Evolutionary conservation across 2,329 filamentous ascomycete species (phyloP).

Genomic region (Sporothrix pallida): DNA sequence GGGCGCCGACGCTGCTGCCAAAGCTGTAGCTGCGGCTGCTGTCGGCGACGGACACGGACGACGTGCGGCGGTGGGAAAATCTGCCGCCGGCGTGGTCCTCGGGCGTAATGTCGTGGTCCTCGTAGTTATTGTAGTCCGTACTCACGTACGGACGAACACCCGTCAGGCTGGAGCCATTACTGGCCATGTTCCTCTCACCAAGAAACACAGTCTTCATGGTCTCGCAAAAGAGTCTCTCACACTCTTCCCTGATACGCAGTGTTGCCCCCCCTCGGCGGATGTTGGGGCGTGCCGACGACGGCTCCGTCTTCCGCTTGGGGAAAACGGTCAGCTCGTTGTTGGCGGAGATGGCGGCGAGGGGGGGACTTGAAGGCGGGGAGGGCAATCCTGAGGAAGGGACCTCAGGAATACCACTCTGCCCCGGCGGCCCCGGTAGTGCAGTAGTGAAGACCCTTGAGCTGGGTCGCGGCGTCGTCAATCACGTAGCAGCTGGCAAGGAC

Average conservation of each 20-base stretch:
- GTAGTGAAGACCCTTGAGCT: constrained; percentile 87
- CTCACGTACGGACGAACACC: constrained; percentile 56
- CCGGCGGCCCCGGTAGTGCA: constrained; percentile 89
- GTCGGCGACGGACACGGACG: constrained; percentile 36
- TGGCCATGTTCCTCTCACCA: constrained; percentile 84
- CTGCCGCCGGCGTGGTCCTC: constrained; percentile 45
- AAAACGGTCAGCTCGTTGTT: constrained; percentile 70
- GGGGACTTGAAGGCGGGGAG: constrained; percentile 86
- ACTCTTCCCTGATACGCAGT: constrained; percentile 97
- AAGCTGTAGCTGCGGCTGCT: constrained; percentile 22
- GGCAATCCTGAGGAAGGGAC: constrained; percentile 82
- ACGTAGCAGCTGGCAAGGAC: constrained; percentile 92
- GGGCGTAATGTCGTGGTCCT: constrained; percentile 49
- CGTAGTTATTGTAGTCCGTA: constrained; percentile 36
- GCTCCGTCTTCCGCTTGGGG: constrained; percentile 53
- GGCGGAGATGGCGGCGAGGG: constrained; percentile 76
- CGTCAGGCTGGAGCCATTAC: constrained; percentile 84
- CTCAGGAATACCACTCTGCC: constrained; percentile 95
- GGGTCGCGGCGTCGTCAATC: constrained; percentile 70
- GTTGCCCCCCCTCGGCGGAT: constrained; percentile 80
- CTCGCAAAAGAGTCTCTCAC: constrained; percentile 99
- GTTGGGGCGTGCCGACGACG: constrained; percentile 35
- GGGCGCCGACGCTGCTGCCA: not conserved
- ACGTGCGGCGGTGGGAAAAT: constrained; percentile 40
- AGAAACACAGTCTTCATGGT: constrained; percentile 91